Conservation (phyloP, 805 yeast species). For the Helenozyma rhizophorensis region DNA sequence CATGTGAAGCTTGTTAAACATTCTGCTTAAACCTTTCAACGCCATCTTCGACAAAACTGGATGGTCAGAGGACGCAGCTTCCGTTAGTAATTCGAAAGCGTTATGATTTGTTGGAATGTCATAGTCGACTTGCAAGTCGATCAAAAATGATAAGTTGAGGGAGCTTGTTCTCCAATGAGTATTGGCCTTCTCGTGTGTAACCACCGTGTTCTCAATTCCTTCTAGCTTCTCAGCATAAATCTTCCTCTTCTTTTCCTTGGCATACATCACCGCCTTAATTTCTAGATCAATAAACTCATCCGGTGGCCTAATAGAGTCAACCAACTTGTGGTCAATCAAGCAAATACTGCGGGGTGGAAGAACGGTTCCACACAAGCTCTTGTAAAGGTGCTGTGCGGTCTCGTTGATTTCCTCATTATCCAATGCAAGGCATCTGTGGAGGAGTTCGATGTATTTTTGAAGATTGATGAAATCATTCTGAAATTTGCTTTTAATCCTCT, state of each 20-base stretch:
- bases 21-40: constrained; percentile 52
- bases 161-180: constrained; percentile 56
- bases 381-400: constrained; percentile 50
- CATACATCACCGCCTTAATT: constrained; percentile 54
- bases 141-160: constrained; percentile 46
- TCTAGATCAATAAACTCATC: constrained; percentile 55
- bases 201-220: constrained; percentile 37
- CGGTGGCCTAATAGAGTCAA: constrained; percentile 55
- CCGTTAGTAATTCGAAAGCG: constrained; percentile 41
- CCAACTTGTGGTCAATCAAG: constrained; percentile 40
- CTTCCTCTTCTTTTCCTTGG: constrained; percentile 56
- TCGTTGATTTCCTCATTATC: constrained; percentile 54
- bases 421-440: constrained; percentile 51
- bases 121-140: constrained; percentile 48
- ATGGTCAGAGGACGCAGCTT: constrained; percentile 54
- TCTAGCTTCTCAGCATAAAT: constrained; percentile 37
- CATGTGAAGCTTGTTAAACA: constrained; percentile 36
- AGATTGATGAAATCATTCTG: constrained; percentile 55
- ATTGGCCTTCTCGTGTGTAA: constrained; percentile 22
- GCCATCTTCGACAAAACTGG: constrained; percentile 62
- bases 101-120: constrained; percentile 43
- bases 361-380: constrained; percentile 24
- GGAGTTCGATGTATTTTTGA: constrained; percentile 40
- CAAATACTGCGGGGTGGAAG: constrained; percentile 41
- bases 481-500: constrained; percentile 54